Evolutionary conservation across 805 yeast genomes (phyloP), one percentile per base, ranked within the genome.

Genomic region (Saturnispora saitoi): DNA sequence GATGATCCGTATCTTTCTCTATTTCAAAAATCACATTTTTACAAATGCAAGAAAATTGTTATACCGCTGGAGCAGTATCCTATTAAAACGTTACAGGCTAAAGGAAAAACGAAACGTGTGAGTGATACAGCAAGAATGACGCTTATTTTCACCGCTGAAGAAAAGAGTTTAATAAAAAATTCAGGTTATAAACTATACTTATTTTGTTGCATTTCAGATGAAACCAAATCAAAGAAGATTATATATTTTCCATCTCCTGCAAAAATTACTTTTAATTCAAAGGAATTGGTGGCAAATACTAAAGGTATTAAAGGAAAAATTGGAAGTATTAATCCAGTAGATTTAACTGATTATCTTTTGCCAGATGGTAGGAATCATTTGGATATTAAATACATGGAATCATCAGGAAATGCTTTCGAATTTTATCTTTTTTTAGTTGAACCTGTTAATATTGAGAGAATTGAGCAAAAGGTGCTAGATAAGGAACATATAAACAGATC

Each of bases 321-420:
- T 0, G 96, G 95, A 0, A 81, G 96, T 0, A 83, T 89, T 1
- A 75, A 78, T 51, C 96, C 97, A 0, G 89, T 87, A 0, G 85
- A 90, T 61, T 55, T 91, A 38, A 84, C 95, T 0, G 70, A 70
- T 2, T 67, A 69, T 38, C 43, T 76, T n/a, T 51, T 61, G 22
- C 40, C 54, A 20, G 30, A 42, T 20, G 54, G 37, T 1, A 45
- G 37, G 17, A 83, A 80, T 58, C 58, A 60, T 8, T 59, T 83
- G 32, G 76, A 75, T 49, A 59, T 82, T 26, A 70, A 73, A 2
- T 86, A 82, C 58, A 81, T 82, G 0, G 80, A 75, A 57, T 74
- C 85, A 1, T 69, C 70, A 19, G 66, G 67, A 11, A 14, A 10
- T 4, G 73, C 75, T 48, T 80, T 63, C 57, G 61, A 78, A 37